These are phyloP conservation scores for Tremellales sp. DNA, from an alignment of 1,284 basidiomycete genomes.

Conservation along the genomic window DNA sequence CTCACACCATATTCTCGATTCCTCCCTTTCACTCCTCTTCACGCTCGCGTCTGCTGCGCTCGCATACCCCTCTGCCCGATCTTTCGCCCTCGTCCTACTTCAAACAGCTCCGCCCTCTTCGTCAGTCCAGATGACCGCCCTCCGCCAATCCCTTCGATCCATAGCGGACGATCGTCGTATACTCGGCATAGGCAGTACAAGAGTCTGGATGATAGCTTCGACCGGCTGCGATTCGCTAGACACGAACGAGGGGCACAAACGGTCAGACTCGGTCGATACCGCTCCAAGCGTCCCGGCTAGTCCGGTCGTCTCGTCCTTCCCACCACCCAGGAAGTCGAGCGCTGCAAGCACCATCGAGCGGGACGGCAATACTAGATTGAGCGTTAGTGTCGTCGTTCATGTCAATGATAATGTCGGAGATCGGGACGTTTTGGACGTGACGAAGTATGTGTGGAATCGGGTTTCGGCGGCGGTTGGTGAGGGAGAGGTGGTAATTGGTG, in stretches of 20 bases:
- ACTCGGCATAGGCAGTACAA: conserved; percentile 33
- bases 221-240: not conserved
- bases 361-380: conserved; percentile 45
- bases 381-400: conserved; percentile 78
- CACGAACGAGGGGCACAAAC: not conserved
- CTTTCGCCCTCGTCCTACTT: conserved; percentile 74
- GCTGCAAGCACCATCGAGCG: not conserved
- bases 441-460: conserved; percentile 36
- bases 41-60: conserved; percentile 72
- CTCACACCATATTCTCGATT: conserved; percentile 62
- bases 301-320: not conserved
- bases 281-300: not conserved
- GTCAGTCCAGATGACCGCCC: conserved; percentile 66
- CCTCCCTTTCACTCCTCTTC: conserved; percentile 67
- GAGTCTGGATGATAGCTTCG: conserved; percentile 29
- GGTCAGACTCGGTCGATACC: not conserved
- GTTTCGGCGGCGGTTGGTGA: conserved; percentile 25
- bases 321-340: not conserved
- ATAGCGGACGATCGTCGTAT: conserved; percentile 50
- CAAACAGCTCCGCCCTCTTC: conserved; percentile 72
- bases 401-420: conserved; percentile 66
- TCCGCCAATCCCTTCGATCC: conserved; percentile 73
- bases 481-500: conserved; percentile 38
- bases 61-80: conserved; percentile 71
- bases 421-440: conserved; percentile 61